Base-by-base conservation (phyloP, 1,139 yeast species). In the Groenewaldozyma sp. region DNA sequence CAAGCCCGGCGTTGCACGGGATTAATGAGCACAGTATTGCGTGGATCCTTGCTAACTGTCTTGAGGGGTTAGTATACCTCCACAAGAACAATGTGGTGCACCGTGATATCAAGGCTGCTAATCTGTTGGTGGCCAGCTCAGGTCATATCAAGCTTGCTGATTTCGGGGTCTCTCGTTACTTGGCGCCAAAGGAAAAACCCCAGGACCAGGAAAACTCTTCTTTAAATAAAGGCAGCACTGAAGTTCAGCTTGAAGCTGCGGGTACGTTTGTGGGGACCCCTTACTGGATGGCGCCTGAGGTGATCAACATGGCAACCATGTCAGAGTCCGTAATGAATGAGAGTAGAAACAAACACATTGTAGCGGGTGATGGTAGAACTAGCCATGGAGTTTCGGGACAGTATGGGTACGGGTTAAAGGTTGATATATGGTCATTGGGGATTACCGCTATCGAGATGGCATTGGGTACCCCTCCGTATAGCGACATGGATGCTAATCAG, bases 241-340 rank as follows among this genome's bases (percentile, higher is more conserved):
- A n/a, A n/a, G 26, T 7, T 11, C 26, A 22, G 26, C 11, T 22
- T 7, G 11, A 22, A 11, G 73, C 76, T 42, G 59, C 94, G 51
- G 77, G 80, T 50, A 88, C 97, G 0, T 87, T 93, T 51, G 97
- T 88, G 6, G 98, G 98, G 0, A 88, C 97, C 0, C 97, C 98
- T 17, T 88, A 86, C 59, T 91, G 96, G 91, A 91, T 91, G 97
- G 94, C 97, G 0, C 98, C 98, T 0, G 98, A 91, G 53, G 93
- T 91, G 1, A 47, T 83, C 46, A 34, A 13, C 87, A n/a, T n/a
- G n/a, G n/a, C n/a, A n/a, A n/a, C n/a, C n/a, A n/a, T n/a, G n/a
- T n/a, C n/a, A n/a, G n/a, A n/a, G n/a, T 82, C 21, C 10, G 10
- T 7, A 7, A 22, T 22, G 26, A 22, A 22, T 7, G 26, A 22